phyloP scores from a whole-genome alignment of 129 eudicot genomes.

The Gnaphalium uliginosum region DNA sequence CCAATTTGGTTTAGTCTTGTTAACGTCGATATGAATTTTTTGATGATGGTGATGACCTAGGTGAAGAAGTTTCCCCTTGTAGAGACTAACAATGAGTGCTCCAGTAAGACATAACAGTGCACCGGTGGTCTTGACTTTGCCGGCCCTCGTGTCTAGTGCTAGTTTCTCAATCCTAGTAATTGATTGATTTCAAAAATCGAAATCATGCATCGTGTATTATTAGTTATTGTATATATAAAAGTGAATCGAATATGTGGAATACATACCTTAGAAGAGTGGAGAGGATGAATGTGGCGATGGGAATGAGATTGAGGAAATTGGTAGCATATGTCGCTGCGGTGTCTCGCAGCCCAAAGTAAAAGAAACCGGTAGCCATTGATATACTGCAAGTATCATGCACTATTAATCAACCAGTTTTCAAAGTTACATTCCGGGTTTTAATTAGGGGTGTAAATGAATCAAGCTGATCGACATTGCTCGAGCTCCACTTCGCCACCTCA shows the following conservation, averaged over 20 bases:
- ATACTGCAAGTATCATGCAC: neutral
- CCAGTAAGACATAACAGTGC: neutral
- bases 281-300: conserved; percentile 2
- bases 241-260: neutral
- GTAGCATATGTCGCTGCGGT: neutral
- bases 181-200: neutral
- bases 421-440: neutral
- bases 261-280: neutral
- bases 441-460: neutral
- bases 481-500: too few species aligned
- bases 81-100: neutral
- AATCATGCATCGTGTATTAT: neutral
- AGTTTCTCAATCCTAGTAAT: conserved; percentile 1
- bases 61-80: conserved; percentile 2
- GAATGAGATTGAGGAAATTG: conserved; percentile 5
- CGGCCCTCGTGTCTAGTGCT: neutral
- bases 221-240: neutral
- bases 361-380: conserved; percentile 8
- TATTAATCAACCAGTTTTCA: neutral
- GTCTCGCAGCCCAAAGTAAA: neutral
- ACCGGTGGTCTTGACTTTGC: neutral
- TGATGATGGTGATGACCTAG: neutral
- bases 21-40: neutral
- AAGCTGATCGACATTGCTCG: neutral
- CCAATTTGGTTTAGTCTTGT: neutral